A percentile compares a stretch with the other conserved stretches of the same genome.
Evolutionary conservation across 257 asterid genomes (phyloP).

Genomic region (Gardenia jasminoides): DNA sequence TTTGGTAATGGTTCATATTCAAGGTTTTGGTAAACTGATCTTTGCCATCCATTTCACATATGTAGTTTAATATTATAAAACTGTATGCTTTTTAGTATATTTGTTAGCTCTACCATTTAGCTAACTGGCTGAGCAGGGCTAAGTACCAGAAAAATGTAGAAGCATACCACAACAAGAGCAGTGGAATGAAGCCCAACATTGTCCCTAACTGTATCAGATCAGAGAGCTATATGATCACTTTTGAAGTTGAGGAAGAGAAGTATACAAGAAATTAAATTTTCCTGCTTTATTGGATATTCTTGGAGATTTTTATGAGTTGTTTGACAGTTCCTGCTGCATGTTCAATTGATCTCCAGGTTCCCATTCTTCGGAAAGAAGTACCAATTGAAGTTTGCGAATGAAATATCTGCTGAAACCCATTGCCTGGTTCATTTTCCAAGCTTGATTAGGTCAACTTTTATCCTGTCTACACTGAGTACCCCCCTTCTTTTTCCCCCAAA

Average conservation of each 20-base stretch:
- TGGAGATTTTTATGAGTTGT: constrained; percentile 15
- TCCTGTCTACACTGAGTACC: not conserved
- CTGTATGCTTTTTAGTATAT: not conserved
- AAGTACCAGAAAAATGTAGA: constrained; percentile 98
- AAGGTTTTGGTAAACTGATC: not conserved
- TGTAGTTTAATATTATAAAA: not conserved
- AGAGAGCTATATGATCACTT: constrained; percentile 89
- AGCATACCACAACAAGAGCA: constrained; percentile 82
- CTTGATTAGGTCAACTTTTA: constrained; percentile 67
- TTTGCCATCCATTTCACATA: not conserved
- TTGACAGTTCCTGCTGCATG: constrained; percentile 23
- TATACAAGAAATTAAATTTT: constrained; percentile 29
- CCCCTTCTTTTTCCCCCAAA: not conserved
- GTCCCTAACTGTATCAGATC: constrained; percentile 93
- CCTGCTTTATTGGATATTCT: constrained; percentile 14
- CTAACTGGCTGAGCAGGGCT: constrained; percentile 53
- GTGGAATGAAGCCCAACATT: constrained; percentile 77
- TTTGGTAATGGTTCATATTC: not conserved
- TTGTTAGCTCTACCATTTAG: constrained; percentile 20
- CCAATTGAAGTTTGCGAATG: constrained; percentile 87
- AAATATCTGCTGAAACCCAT: constrained; percentile 68
- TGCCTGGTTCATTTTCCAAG: constrained; percentile 97
- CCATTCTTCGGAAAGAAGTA: constrained; percentile 94
- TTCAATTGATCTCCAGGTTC: constrained; percentile 56
- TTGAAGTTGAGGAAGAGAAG: constrained; percentile 99